Base-by-base conservation (phyloP, 2,329 filamentous ascomycete genomes). In the Aspergillus sojae region DNA sequence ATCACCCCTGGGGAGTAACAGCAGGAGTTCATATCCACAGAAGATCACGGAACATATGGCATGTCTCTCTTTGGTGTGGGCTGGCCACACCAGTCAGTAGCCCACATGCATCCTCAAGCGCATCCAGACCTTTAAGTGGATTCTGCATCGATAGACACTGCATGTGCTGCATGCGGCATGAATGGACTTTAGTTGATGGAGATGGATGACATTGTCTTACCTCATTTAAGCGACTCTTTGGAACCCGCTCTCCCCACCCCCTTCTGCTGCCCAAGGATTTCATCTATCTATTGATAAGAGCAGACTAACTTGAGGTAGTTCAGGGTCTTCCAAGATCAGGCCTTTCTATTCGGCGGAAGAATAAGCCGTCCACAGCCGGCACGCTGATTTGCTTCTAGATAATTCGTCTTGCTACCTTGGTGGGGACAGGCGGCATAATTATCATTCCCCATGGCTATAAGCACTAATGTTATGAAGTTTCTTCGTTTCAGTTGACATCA, bases 291-390 rank as follows among this genome's bases (percentile, higher is more conserved):
- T 26, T 41, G 32, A 55, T 28, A 9, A 41, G 9, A 41, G n/a
- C 16, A 34, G 52, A 16, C 52, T 26, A 39, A 39, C n/a, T n/a
- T 19, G 9, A 39, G 52, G 52, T 55, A 39, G 32, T 26, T 53
- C 50, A 43, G 50, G 30, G 50, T 26, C 5, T 45, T 46, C 19
- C 30, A 36, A 36, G 28, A 14, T 21, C 26, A 34, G 34, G 32
- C 10, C 23, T 14, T 61, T 36, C 34, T 52, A 63, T 63, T 63
- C 58, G 58, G 58, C 58, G 53, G 21, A 57, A 63, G 45, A 63
- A 45, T 57, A 30, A 57, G 58, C 62, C 58, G 58, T 50, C 57
- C 52, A n/a, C 16, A 52, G 9, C 19, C 9, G 19, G 16, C 48
- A 28, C 7, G 30, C 16, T 52, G 28, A 30, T 30, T 16, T 30